These are phyloP conservation scores for Lichtheimia ornata DNA, from an alignment of 371 early-diverging fungal genomes.

Conservation along the genomic window DNA sequence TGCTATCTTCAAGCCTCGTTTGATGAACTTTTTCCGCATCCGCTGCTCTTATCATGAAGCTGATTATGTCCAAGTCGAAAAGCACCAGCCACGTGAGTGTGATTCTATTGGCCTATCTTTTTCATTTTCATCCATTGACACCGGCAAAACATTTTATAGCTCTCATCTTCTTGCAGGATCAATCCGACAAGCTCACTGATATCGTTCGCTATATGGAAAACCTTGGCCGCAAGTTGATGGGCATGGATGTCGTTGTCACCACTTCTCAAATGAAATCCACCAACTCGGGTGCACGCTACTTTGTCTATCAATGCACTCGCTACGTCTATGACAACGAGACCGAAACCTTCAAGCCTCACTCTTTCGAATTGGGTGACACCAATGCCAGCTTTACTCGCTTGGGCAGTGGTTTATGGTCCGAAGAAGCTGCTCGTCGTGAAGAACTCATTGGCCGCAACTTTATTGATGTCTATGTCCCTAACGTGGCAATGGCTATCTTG, in stretches of 20 bases:
- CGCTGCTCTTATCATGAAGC: conserved; percentile 50
- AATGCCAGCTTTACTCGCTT: conserved; percentile 47
- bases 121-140: conserved; percentile 42
- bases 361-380: conserved; percentile 57
- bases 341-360: conserved; percentile 56
- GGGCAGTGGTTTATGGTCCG: conserved; percentile 42
- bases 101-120: conserved; percentile 32
- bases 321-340: conserved; percentile 58
- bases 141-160: conserved; percentile 43
- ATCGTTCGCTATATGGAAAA: background rate
- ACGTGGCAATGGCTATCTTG: conserved; percentile 46
- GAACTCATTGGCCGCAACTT: conserved; percentile 69
- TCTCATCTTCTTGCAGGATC: conserved; percentile 20
- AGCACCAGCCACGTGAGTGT: conserved; percentile 41
- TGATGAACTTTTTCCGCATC: conserved; percentile 68
- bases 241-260: conserved; percentile 41
- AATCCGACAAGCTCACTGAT: conserved; percentile 12
- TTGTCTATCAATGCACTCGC: conserved; percentile 76
- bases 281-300: conserved; percentile 49
- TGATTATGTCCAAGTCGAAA: conserved; percentile 64
- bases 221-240: conserved; percentile 20
- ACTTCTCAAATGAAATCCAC: conserved; percentile 48
- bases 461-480: conserved; percentile 60
- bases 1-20: conserved; percentile 36
- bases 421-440: conserved; percentile 53